These are phyloP conservation scores for Petrea volubilis DNA, from an alignment of 257 asterid genomes.

Conservation along the genomic window DNA sequence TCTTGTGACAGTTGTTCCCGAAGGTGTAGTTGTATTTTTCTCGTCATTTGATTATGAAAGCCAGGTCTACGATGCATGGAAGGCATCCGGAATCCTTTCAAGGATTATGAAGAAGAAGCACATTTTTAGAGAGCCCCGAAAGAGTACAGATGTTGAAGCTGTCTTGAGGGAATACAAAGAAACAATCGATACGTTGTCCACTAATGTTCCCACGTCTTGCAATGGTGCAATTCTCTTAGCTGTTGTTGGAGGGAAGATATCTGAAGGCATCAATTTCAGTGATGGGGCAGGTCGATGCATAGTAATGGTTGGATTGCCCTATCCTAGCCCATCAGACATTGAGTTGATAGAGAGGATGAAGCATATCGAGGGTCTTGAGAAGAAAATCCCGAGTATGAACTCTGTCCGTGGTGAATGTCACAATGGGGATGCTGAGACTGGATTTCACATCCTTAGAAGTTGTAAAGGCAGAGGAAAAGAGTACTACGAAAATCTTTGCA, in stretches of 20 bases:
- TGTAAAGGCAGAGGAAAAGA: slow-evolving; percentile 88
- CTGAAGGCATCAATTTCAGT: slow-evolving; percentile 95
- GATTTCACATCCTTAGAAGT: slow-evolving; percentile 67
- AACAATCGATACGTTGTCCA: slow-evolving; percentile 53
- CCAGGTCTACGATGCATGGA: slow-evolving; percentile 79
- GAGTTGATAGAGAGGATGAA: slow-evolving; percentile 95
- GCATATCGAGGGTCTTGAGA: slow-evolving; percentile 74
- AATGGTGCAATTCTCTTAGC: slow-evolving; percentile 91
- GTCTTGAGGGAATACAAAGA: slow-evolving; percentile 76
- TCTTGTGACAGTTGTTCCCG: slow-evolving; percentile 79
- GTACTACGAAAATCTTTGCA: slow-evolving; percentile 96
- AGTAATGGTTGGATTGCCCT: slow-evolving; percentile 97
- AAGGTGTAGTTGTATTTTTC: slow-evolving; percentile 88
- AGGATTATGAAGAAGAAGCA: slow-evolving; percentile 75
- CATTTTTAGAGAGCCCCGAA: slow-evolving; percentile 89
- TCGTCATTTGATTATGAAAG: slow-evolving; percentile 88
- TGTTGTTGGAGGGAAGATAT: slow-evolving; percentile 96
- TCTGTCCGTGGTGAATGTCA: slow-evolving; percentile 35
- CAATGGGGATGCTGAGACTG: slow-evolving; percentile 53
- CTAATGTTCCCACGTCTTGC: slow-evolving; percentile 29
- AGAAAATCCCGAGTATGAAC: slow-evolving; percentile 27
- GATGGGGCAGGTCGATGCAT: slow-evolving; percentile 94
- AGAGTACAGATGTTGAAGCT: slow-evolving; percentile 72
- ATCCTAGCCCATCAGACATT: slow-evolving; percentile 87
- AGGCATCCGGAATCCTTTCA: slow-evolving; percentile 71